Conservation (phyloP, 2,329 filamentous ascomycete species). For the Neonectria punicea region DNA sequence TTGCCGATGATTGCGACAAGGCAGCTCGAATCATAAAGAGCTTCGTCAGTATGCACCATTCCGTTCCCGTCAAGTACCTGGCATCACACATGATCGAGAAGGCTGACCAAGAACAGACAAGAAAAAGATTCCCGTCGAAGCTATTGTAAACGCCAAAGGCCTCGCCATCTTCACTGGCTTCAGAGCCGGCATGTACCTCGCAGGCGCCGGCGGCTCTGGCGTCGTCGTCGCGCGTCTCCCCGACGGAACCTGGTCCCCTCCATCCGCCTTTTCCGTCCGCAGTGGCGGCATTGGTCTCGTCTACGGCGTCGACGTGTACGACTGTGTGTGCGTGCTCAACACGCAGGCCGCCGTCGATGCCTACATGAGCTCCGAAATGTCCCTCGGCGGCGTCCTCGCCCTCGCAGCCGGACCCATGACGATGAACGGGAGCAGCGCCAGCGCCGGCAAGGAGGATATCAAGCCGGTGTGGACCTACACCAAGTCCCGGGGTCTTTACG, state of each 20-base stretch:
- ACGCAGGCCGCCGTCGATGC: conserved; percentile 72
- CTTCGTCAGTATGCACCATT: not conserved
- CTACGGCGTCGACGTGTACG: conserved; percentile 78
- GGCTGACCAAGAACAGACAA: conserved; percentile 19
- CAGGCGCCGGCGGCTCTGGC: conserved; percentile 66
- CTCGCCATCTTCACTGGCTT: conserved; percentile 70
- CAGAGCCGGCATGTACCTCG: conserved; percentile 66
- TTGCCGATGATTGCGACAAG: not conserved
- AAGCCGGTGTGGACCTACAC: conserved; percentile 65
- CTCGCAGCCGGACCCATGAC: conserved; percentile 65
- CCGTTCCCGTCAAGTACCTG: not conserved
- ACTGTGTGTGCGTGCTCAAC: conserved; percentile 80
- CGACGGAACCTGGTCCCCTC: conserved; percentile 73
- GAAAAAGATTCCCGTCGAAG: conserved; percentile 50
- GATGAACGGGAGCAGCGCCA: conserved; percentile 63
- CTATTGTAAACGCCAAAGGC: conserved; percentile 64
- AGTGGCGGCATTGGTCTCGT: conserved; percentile 76
- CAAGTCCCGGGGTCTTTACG: conserved; percentile 72
- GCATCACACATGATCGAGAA: not conserved
- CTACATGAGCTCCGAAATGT: conserved; percentile 73
- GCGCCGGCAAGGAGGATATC: conserved; percentile 68
- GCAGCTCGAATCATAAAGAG: not conserved
- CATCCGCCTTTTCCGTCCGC: conserved; percentile 77
- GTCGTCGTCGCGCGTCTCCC: conserved; percentile 62
- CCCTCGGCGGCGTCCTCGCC: conserved; percentile 74